Conservation (phyloP, 768 basidiomycete species). For the Steccherinum ochraceum region DNA sequence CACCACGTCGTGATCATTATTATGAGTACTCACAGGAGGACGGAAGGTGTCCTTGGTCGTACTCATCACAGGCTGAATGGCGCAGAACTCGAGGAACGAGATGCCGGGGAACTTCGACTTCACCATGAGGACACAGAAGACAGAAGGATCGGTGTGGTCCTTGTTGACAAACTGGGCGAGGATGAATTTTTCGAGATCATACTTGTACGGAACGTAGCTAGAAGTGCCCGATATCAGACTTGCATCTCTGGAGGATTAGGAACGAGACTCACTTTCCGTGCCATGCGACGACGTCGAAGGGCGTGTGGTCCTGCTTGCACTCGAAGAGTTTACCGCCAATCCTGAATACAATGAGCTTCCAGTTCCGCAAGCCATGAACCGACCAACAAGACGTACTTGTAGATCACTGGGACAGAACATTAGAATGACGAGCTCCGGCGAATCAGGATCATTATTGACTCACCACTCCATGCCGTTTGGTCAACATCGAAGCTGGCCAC, state of each 20-base stretch:
- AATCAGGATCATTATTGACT: conserved; percentile 14
- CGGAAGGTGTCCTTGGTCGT: conserved; percentile 48
- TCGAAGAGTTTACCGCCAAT: conserved; percentile 43
- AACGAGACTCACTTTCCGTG: conserved; percentile 43
- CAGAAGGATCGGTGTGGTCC: conserved; percentile 61
- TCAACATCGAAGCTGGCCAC: conserved; percentile 56
- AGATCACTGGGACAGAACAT: conserved; percentile 30
- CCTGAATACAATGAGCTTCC: conserved; percentile 30
- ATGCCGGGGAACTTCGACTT: conserved; percentile 48
- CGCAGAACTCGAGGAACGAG: conserved; percentile 51
- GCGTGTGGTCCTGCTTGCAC: conserved; percentile 50
- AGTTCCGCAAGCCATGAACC: background rate
- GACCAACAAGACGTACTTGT: conserved; percentile 37
- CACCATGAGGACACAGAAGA: conserved; percentile 57
- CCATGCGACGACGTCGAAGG: conserved; percentile 65
- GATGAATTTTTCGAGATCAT: conserved; percentile 51
- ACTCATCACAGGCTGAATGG: conserved; percentile 56
- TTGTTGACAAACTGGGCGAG: conserved; percentile 53
- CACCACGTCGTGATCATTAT: background rate
- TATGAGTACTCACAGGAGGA: conserved; percentile 37
- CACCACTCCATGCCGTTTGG: conserved; percentile 48
- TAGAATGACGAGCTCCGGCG: background rate
- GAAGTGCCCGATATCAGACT: background rate
- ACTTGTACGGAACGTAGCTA: conserved; percentile 58
- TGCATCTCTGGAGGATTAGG: background rate